Percentiles rank a stretch among this genome's conserved stretches.
Evolutionary conservation across 176 grass and related monocot genomes (phyloP).

Genomic region (Thinopyrum elongatum): DNA sequence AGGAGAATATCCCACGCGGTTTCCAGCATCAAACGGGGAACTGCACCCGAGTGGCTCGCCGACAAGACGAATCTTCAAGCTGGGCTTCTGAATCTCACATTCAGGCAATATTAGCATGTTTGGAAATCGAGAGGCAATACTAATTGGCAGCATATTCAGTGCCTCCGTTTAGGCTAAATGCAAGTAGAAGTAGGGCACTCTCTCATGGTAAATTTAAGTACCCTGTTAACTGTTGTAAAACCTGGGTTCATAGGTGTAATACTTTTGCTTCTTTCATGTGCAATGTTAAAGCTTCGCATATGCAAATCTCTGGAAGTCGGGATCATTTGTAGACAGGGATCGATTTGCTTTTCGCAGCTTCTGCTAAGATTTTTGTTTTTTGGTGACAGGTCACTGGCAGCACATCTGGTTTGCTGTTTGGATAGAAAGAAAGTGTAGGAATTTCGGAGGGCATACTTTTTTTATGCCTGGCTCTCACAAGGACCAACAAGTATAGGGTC

Average conservation of each 20-base stretch:
- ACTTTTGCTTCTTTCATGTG: too few species aligned
- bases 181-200: not conserved
- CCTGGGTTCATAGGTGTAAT: not conserved
- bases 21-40: slow-evolving; percentile 27
- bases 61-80: slow-evolving; percentile 42
- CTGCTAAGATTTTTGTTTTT: too few species aligned
- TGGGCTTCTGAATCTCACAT: slow-evolving; percentile 54
- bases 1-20: slow-evolving; percentile 50
- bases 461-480: too few species aligned
- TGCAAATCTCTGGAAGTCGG: too few species aligned
- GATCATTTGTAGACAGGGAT: too few species aligned
- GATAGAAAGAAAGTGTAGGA: too few species aligned
- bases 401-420: too few species aligned
- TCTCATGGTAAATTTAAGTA: not conserved
- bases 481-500: too few species aligned
- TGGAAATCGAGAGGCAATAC: not conserved
- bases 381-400: too few species aligned
- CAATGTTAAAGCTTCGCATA: too few species aligned
- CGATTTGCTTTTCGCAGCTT: too few species aligned
- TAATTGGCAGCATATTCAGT: not conserved
- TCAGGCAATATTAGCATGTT: not conserved
- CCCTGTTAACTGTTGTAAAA: not conserved
- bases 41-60: not conserved
- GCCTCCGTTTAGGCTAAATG: not conserved
- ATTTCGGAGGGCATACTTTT: too few species aligned